Percentiles rank a stretch among this genome's conserved stretches.
phyloP scores from a whole-genome alignment of 768 basidiomycete species.

The Hypholoma fasciculare region DNA sequence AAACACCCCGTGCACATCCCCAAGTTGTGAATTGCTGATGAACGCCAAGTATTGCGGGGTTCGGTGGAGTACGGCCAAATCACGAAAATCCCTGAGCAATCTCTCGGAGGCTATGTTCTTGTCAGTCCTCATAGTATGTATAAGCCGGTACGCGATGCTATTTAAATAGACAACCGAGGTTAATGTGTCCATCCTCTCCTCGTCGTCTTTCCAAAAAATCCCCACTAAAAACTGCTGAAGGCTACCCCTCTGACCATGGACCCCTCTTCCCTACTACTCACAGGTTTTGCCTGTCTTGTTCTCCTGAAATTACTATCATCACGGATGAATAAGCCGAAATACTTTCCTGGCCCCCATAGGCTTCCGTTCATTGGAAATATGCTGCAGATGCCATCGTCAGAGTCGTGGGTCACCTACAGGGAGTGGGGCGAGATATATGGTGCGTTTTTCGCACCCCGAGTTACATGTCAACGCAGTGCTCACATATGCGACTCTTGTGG shows the following conservation, averaged over 20 bases:
- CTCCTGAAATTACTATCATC: conserved; percentile 9
- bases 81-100: too few relatives aligned
- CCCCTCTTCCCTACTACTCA: background rate
- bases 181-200: too few relatives aligned
- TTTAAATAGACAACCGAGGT: too few relatives aligned
- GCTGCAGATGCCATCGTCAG: conserved; percentile 21
- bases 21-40: too few relatives aligned
- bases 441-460: background rate
- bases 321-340: conserved; percentile 14
- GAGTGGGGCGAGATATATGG: conserved; percentile 24
- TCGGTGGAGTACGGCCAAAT: too few relatives aligned
- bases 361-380: conserved; percentile 22
- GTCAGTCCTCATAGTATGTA: too few relatives aligned
- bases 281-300: conserved; percentile 5
- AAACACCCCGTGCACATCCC: too few relatives aligned
- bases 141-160: too few relatives aligned
- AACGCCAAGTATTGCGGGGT: too few relatives aligned
- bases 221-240: too few relatives aligned
- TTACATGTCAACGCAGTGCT: background rate
- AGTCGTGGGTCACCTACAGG: conserved; percentile 22
- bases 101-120: too few relatives aligned
- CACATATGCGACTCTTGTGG: background rate
- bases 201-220: too few relatives aligned
- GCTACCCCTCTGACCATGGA: background rate
- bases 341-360: conserved; percentile 21